A percentile compares a stretch with the other conserved stretches of the same genome.
Conservation (phyloP, 2,329 filamentous ascomycete species). For the Paraphaeosphaeria sporulosa region DNA sequence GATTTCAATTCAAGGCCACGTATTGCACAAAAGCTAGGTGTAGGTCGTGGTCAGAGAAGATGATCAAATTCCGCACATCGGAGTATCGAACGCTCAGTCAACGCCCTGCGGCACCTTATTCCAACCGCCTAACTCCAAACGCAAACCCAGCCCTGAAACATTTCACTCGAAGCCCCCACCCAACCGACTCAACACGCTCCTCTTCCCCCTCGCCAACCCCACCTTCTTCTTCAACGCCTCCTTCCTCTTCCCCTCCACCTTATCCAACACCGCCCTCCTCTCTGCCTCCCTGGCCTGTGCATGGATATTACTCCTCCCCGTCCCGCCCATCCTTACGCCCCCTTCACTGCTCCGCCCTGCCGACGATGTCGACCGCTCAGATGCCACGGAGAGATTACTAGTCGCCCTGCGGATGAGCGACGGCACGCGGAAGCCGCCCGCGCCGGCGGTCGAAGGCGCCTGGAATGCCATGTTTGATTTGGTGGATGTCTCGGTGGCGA, state of each 20-base stretch:
- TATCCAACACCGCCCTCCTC: constrained; percentile 59
- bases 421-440: constrained; percentile 68
- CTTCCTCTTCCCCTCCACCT: constrained; percentile 59
- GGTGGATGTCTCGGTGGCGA: constrained; percentile 25
- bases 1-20: background rate
- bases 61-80: background rate
- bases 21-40: background rate
- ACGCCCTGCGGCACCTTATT: background rate
- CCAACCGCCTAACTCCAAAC: background rate
- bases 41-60: background rate
- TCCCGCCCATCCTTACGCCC: constrained; percentile 57
- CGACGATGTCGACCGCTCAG: constrained; percentile 47
- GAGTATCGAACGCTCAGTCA: background rate
- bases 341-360: constrained; percentile 34
- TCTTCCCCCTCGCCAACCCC: constrained; percentile 34
- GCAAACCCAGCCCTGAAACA: background rate
- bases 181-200: constrained; percentile 43
- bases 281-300: constrained; percentile 67
- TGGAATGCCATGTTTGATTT: constrained; percentile 63
- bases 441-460: constrained; percentile 50
- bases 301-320: constrained; percentile 67
- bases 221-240: constrained; percentile 57
- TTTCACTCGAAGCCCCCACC: constrained; percentile 47
- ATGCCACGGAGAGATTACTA: constrained; percentile 54
- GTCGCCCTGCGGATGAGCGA: constrained; percentile 77